Percentiles rank a stretch among this genome's conserved stretches.
phyloP scores from a whole-genome alignment of 768 basidiomycete genomes.

The Amanita fuliginea region DNA sequence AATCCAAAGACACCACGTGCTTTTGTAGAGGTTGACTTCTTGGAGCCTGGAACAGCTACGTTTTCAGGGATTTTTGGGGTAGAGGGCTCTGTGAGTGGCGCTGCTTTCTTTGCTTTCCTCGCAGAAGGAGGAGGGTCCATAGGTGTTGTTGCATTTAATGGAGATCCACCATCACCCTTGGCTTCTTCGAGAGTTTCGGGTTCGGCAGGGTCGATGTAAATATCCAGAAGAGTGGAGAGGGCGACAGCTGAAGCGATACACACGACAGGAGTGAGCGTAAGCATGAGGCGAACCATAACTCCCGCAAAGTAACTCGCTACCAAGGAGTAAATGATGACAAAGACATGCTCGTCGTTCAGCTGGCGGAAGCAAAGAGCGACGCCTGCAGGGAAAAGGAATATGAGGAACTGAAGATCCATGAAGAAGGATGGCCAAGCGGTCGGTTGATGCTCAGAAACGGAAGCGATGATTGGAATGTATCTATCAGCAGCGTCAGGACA shows the following conservation, averaged over 20 bases:
- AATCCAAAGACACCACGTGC: slow-evolving; percentile 69
- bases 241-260: slow-evolving; percentile 91
- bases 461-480: slow-evolving; percentile 96
- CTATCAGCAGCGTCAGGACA: slow-evolving; percentile 24
- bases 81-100: slow-evolving; percentile 17
- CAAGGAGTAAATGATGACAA: slow-evolving; percentile 95
- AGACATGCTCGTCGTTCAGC: slow-evolving; percentile 92
- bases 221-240: slow-evolving; percentile 77
- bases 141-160: slow-evolving; percentile 14
- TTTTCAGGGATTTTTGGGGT: slow-evolving; percentile 27
- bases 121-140: slow-evolving; percentile 20
- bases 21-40: slow-evolving; percentile 19
- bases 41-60: slow-evolving; percentile 23
- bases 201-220: slow-evolving; percentile 77
- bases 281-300: slow-evolving; percentile 99
- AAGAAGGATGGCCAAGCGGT: slow-evolving; percentile 99
- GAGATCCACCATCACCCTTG: slow-evolving; percentile 17
- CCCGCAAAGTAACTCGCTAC: slow-evolving; percentile 98
- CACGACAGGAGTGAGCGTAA: slow-evolving; percentile 93
- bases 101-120: slow-evolving; percentile 53
- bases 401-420: slow-evolving; percentile 97
- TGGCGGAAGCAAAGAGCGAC: slow-evolving; percentile 90
- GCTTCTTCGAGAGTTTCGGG: slow-evolving; percentile 34
- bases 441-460: slow-evolving; percentile 98
- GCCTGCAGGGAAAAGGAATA: slow-evolving; percentile 96